phyloP scores from a whole-genome alignment of 1,139 yeast genomes.

The Magnusiomyces suaveolens region DNA sequence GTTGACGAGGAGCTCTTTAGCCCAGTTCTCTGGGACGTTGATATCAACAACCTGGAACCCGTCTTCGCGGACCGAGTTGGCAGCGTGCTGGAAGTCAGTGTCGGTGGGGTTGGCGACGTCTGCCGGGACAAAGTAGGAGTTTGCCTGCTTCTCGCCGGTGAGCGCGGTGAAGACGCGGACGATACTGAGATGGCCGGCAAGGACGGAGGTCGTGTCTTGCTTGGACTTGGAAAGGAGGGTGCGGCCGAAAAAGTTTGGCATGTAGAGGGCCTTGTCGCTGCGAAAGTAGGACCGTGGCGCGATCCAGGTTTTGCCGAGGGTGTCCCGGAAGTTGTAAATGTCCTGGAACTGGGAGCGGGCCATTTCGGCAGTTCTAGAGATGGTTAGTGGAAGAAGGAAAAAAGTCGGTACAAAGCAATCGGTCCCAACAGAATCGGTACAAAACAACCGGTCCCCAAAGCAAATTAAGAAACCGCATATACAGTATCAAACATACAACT shows the following conservation, averaged over 20 bases:
- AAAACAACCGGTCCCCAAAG: no score
- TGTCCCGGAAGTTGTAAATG: conserved; percentile 64
- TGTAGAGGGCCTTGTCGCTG: conserved; percentile 63
- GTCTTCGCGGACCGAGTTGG: conserved; percentile 24
- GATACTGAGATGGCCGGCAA: conserved; percentile 50
- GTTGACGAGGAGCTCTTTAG: conserved; percentile 56
- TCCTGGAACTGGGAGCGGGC: conserved; percentile 84
- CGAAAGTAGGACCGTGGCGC: conserved; percentile 73
- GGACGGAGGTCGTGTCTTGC: conserved; percentile 36
- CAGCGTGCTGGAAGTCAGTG: conserved; percentile 7
- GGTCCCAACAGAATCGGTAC: no score
- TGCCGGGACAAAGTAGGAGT: conserved; percentile 42
- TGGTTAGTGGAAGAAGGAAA: background rate
- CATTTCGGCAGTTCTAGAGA: conserved; percentile 44
- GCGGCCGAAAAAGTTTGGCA: conserved; percentile 71
- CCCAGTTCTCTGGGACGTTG: conserved; percentile 59
- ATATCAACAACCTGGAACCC: conserved; percentile 62
- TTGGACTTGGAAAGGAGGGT: conserved; percentile 38
- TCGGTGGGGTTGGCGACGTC: conserved; percentile 21
- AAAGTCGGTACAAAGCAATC: no score
- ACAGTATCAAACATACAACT: conserved; percentile 17
- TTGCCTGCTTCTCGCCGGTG: conserved; percentile 62
- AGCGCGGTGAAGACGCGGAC: conserved; percentile 59
- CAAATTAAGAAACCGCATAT: conserved; percentile 4
- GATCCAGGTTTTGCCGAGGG: conserved; percentile 74